Conservation (phyloP, 2,329 filamentous ascomycete genomes). For the Phaeosphaeria sp. region DNA sequence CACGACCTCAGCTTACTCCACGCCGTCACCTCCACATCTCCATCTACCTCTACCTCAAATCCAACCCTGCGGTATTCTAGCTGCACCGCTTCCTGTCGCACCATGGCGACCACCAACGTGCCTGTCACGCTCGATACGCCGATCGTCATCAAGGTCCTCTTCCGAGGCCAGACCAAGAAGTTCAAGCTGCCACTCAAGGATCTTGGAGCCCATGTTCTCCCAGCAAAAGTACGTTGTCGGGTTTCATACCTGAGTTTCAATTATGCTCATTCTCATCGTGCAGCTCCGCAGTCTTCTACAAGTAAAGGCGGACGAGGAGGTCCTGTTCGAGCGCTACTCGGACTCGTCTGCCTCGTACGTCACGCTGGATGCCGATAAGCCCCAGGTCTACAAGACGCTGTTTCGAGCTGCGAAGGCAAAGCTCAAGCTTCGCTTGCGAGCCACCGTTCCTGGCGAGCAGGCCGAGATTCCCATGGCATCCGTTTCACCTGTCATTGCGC, state of each 20-base stretch:
- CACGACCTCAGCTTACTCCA: conserved; percentile 22
- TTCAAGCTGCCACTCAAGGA: conserved; percentile 91
- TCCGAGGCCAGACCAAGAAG: conserved; percentile 76
- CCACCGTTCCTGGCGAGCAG: conserved; percentile 65
- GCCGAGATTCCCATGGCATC: conserved; percentile 25
- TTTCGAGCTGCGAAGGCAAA: conserved; percentile 97
- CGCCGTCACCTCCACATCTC: conserved; percentile 11
- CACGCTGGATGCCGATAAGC: conserved; percentile 76
- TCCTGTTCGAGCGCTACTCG: conserved; percentile 89
- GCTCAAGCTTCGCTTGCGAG: conserved; percentile 90
- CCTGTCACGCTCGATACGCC: conserved; percentile 70
- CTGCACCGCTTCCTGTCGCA: conserved; percentile 18
- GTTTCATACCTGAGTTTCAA: neutral
- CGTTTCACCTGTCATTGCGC: conserved; percentile 36
- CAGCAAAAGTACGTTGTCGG: conserved; percentile 75
- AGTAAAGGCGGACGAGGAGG: conserved; percentile 66
- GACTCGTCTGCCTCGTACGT: conserved; percentile 87
- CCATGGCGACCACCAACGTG: conserved; percentile 52
- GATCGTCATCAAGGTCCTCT: conserved; percentile 85
- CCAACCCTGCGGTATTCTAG: conserved; percentile 2
- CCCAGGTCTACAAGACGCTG: conserved; percentile 92
- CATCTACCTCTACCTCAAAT: conserved; percentile 10
- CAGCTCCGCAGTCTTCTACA: conserved; percentile 69
- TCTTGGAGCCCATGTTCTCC: conserved; percentile 74
- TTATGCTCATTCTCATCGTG: neutral